These are phyloP conservation scores for Garcia nutans DNA, from an alignment of 345 rosid genomes.

Conservation along the genomic window DNA sequence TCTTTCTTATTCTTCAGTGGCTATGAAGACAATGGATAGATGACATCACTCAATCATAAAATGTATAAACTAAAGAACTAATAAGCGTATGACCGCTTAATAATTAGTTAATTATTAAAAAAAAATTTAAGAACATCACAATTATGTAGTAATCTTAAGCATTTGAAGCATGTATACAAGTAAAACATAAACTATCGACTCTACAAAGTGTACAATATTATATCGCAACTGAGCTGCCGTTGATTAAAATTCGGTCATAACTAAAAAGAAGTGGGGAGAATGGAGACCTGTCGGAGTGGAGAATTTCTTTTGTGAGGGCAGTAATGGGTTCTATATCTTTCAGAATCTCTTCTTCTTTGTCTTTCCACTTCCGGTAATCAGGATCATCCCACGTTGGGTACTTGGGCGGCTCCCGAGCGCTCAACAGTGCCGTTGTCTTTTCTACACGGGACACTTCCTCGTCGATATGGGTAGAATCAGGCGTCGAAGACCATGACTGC, in stretches of 20 bases:
- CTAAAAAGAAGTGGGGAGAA: neutral
- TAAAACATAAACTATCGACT: too few species aligned
- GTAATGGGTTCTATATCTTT: constrained; percentile 54
- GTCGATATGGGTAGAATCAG: constrained; percentile 39
- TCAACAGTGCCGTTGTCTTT: constrained; percentile 28
- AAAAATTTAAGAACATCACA: neutral
- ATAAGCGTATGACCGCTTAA: neutral
- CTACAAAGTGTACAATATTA: neutral
- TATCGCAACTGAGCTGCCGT: neutral
- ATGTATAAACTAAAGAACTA: neutral
- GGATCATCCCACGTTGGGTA: constrained; percentile 54
- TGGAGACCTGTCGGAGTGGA: constrained; percentile 68
- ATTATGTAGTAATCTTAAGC: neutral
- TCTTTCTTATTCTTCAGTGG: neutral
- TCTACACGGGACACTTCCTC: constrained; percentile 40
- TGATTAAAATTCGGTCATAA: neutral
- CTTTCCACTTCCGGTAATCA: constrained; percentile 78
- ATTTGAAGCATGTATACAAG: too few species aligned
- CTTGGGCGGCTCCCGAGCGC: constrained; percentile 33
- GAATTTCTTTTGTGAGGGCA: constrained; percentile 61
- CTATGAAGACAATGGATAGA: neutral
- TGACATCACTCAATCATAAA: neutral
- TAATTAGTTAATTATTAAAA: too few species aligned
- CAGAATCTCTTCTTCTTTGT: constrained; percentile 67
- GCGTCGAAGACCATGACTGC: constrained; percentile 28